Conservation (phyloP, 2,329 filamentous ascomycete species). For the Claviceps lovelessii region DNA sequence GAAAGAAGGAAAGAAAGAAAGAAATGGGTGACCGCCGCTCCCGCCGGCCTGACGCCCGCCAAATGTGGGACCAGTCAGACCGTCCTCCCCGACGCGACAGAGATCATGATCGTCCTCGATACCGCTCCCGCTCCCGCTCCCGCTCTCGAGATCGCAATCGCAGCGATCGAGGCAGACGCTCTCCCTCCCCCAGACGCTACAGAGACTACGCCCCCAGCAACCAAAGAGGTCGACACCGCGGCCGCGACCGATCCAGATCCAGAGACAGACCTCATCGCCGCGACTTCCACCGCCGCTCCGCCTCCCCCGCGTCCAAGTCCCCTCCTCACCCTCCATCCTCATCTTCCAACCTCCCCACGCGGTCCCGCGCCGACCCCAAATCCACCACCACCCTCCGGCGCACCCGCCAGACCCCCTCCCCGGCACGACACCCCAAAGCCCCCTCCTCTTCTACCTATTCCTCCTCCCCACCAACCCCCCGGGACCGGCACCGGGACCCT, state of each 20-base stretch:
- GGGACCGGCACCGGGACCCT: no score
- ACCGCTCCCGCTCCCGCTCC: slow-evolving; percentile 6
- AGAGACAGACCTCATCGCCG: slow-evolving; percentile 12
- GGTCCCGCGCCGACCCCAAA: slow-evolving; percentile 15
- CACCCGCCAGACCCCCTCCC: slow-evolving; percentile 12
- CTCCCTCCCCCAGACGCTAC: slow-evolving; percentile 4
- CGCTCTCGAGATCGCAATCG: slow-evolving; percentile 14
- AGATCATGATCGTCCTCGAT: slow-evolving; percentile 18
- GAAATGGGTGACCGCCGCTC: slow-evolving; percentile 21
- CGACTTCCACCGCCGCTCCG: slow-evolving; percentile 22
- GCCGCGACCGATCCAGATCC: slow-evolving; percentile 13
- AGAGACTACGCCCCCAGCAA: slow-evolving; percentile 7
- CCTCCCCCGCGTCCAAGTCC: slow-evolving; percentile 18
- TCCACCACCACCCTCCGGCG: slow-evolving; percentile 3
- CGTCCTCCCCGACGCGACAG: slow-evolving; percentile 20
- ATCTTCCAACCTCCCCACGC: slow-evolving; percentile 18
- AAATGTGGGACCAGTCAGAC: slow-evolving; percentile 46
- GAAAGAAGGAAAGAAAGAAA: not conserved
- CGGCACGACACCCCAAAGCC: slow-evolving; percentile 1
- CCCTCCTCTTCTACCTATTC: slow-evolving; percentile 9
- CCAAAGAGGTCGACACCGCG: slow-evolving; percentile 5
- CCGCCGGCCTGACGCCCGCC: slow-evolving; percentile 35
- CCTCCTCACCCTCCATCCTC: slow-evolving; percentile 3
- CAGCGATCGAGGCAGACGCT: not conserved
- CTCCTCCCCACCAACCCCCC: not conserved